A percentile compares a stretch with the other conserved stretches of the same genome.
Conservation (phyloP, 2,329 filamentous ascomycete species). For the Colletotrichum sp. region DNA sequence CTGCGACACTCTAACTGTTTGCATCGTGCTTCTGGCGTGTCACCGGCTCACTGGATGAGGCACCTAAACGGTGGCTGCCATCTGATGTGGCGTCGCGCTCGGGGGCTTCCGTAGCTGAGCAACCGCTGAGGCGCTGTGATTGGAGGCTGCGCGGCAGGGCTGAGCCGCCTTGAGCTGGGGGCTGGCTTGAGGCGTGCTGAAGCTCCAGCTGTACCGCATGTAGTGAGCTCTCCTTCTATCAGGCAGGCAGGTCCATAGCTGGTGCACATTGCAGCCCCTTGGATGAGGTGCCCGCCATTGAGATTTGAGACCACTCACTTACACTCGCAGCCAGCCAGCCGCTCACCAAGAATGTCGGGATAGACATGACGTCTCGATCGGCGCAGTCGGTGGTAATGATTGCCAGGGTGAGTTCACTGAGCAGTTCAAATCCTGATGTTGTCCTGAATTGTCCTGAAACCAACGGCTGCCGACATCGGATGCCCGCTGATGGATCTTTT, state of each 20-base stretch:
- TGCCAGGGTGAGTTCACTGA: neutral
- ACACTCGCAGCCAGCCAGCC: neutral
- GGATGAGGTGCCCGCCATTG: neutral
- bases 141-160: constrained; percentile 6
- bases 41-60: neutral
- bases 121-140: neutral
- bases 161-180: neutral
- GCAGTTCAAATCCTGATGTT: neutral
- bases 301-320: neutral
- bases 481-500: neutral
- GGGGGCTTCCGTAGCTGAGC: neutral
- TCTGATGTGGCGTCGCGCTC: constrained; percentile 5
- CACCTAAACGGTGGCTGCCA: neutral
- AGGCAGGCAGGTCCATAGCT: too few species aligned
- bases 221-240: neutral
- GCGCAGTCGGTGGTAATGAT: neutral
- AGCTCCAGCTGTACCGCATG: neutral
- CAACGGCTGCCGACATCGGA: neutral
- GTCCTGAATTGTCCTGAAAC: neutral
- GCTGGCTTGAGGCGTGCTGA: neutral
- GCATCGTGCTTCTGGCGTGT: neutral
- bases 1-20: constrained; percentile 4
- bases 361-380: neutral
- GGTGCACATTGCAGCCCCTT: neutral
- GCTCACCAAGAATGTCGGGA: neutral